Evolutionary conservation across 179 eudicot genomes (phyloP).

Genomic region (Carnegiea gigantea): DNA sequence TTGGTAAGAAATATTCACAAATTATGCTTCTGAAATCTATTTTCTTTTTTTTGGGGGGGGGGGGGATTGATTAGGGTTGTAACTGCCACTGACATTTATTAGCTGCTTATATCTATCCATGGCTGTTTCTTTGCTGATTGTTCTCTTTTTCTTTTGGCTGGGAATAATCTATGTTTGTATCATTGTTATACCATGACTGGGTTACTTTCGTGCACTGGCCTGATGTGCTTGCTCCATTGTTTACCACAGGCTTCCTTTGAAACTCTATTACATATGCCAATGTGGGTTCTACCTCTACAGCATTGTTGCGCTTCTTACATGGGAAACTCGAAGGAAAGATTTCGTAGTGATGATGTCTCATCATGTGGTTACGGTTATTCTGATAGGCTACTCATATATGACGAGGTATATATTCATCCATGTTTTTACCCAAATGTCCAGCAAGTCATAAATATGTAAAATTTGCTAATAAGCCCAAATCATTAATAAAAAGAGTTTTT

Average conservation of each 20-base stretch:
- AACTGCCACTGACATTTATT: no score
- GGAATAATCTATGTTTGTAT: neutral
- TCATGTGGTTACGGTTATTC: slow-evolving; percentile 79
- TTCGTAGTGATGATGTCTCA: slow-evolving; percentile 97
- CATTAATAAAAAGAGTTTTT: neutral
- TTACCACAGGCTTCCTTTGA: slow-evolving; percentile 65
- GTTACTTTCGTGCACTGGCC: slow-evolving; percentile 3
- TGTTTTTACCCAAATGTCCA: slow-evolving; percentile 1
- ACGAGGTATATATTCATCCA: slow-evolving; percentile 49
- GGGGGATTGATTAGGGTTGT: no score
- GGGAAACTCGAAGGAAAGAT: slow-evolving; percentile 98
- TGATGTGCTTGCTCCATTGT: slow-evolving; percentile 23
- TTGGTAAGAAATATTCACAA: no score
- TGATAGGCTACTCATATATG: slow-evolving; percentile 73
- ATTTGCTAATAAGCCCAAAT: neutral
- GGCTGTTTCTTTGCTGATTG: no score
- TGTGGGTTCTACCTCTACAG: slow-evolving; percentile 92
- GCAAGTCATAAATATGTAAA: neutral
- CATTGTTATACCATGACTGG: neutral
- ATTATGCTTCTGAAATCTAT: no score
- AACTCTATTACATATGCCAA: slow-evolving; percentile 82
- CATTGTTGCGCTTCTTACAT: slow-evolving; percentile 82
- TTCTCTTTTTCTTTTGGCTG: neutral
- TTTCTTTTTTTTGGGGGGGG: no score
- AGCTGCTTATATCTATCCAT: no score